phyloP scores from a whole-genome alignment of 257 asterid species.

The Nicotiana undulata region DNA sequence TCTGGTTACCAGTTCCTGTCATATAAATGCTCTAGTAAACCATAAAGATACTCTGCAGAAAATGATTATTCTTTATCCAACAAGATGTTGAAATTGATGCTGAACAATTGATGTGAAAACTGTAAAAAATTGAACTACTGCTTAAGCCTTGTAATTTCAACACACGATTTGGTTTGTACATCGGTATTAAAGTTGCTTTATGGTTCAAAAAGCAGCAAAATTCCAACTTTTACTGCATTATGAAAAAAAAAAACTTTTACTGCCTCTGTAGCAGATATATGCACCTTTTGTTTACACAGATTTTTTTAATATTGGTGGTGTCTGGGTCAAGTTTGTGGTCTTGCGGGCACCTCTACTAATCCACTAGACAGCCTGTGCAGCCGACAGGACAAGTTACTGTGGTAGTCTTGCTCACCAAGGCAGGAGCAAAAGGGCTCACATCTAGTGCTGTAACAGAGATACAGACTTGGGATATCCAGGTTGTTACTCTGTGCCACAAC shows the following conservation, averaged over 20 bases:
- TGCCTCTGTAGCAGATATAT: neutral
- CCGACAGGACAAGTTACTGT: neutral
- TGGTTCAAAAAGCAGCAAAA: conserved; percentile 18
- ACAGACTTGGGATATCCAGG: neutral
- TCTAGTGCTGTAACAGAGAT: neutral
- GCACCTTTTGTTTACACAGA: neutral
- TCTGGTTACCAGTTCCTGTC: neutral
- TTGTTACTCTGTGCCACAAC: neutral
- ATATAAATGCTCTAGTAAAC: neutral
- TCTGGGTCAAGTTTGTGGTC: neutral
- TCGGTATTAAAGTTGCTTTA: neutral
- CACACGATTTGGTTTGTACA: neutral
- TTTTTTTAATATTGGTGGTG: neutral
- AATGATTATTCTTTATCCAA: neutral
- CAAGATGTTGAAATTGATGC: neutral
- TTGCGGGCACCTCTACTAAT: neutral
- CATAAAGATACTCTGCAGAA: neutral
- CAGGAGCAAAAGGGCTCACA: neutral
- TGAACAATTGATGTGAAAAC: neutral
- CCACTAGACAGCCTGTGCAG: no score
- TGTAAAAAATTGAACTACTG: neutral
- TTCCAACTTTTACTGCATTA: neutral
- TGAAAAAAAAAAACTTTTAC: neutral
- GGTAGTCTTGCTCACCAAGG: neutral
- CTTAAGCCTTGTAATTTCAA: neutral